Evolutionary conservation across 257 asterid species (phyloP).

Genomic region (Jacaranda copaia): DNA sequence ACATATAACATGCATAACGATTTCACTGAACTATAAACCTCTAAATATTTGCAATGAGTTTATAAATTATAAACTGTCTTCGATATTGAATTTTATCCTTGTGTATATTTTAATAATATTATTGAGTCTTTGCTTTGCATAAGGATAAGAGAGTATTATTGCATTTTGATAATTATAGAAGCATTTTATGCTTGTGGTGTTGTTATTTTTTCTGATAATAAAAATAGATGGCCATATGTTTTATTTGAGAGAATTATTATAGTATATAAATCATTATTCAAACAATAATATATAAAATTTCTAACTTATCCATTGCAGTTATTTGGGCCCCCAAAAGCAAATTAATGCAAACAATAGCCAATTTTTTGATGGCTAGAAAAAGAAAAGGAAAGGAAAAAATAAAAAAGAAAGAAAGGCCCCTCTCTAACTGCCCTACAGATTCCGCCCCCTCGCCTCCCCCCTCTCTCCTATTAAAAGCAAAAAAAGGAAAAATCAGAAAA

Average conservation of each 20-base stretch:
- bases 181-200: not conserved
- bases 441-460: slow-evolving; percentile 23
- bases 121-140: too few species aligned
- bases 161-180: not conserved
- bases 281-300: not conserved
- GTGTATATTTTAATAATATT: too few species aligned
- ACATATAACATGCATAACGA: too few species aligned
- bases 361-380: slow-evolving; percentile 5
- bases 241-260: not conserved
- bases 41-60: too few species aligned
- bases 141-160: not conserved
- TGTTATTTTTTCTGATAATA: not conserved
- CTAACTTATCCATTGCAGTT: not conserved
- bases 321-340: not conserved
- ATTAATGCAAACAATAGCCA: not conserved
- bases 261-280: not conserved
- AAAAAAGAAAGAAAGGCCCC: not conserved
- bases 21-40: too few species aligned
- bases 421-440: slow-evolving; percentile 28
- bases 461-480: not conserved
- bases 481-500: not conserved
- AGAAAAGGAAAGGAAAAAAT: not conserved
- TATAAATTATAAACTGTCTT: too few species aligned
- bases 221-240: not conserved
- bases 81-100: too few species aligned